Percentiles rank a stretch among this genome's conserved stretches.
Evolutionary conservation across 83 land plant genomes (phyloP).

Genomic region (Picea engelmannii): DNA sequence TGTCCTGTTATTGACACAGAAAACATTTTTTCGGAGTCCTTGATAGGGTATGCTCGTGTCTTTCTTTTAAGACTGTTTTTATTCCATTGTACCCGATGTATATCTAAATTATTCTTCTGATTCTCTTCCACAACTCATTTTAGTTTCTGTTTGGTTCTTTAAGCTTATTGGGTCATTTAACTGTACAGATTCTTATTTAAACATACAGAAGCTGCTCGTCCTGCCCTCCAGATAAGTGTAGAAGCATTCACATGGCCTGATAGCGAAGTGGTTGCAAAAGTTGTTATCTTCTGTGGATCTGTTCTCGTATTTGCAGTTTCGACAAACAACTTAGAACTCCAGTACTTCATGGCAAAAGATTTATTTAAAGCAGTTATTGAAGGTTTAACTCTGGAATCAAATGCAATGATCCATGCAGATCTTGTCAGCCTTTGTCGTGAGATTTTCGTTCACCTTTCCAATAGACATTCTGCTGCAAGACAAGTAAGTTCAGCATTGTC

Average conservation of each 20-base stretch:
- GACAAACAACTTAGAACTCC: slow-evolving; percentile 57
- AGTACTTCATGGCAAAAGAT: slow-evolving; percentile 70
- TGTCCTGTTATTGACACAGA: slow-evolving; percentile 42
- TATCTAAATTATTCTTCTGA: neutral
- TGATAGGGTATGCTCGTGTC: slow-evolving; percentile 55
- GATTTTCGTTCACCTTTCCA: too few relatives aligned
- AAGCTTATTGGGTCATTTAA: neutral
- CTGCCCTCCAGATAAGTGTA: slow-evolving; percentile 57
- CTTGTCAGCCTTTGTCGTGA: too few relatives aligned
- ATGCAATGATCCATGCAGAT: slow-evolving; percentile 26
- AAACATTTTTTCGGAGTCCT: slow-evolving; percentile 54
- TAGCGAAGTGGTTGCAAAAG: slow-evolving; percentile 77
- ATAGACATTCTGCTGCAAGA: too few relatives aligned
- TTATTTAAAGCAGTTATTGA: slow-evolving; percentile 72
- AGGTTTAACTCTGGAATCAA: slow-evolving; percentile 83
- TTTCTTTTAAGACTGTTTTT: neutral
- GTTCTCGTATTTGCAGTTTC: slow-evolving; percentile 55
- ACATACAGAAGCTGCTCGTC: slow-evolving; percentile 51
- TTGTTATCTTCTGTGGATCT: slow-evolving; percentile 68
- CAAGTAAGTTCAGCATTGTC: slow-evolving; percentile 10
- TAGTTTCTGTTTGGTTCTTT: neutral
- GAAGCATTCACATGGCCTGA: slow-evolving; percentile 86
- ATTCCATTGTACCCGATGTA: neutral
- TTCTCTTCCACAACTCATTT: neutral
- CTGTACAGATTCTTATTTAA: slow-evolving; percentile 72